phyloP scores from a whole-genome alignment of 495 filamentous ascomycete genomes.

The Penicillium angulare region DNA sequence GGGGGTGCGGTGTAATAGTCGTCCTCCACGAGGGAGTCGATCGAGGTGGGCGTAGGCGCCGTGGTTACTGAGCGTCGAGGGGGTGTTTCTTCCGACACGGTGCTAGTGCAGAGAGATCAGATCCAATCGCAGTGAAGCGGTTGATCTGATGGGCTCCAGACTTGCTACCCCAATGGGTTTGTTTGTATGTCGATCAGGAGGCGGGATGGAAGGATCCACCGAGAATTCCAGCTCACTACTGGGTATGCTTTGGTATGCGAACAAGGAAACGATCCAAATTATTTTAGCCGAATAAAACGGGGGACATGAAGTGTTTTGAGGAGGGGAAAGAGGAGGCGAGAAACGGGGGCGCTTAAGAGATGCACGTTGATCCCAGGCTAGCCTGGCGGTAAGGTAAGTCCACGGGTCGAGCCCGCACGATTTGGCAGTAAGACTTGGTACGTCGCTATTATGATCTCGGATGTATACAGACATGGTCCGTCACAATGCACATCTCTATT shows the following conservation, averaged over 20 bases:
- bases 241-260: not conserved
- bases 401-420: not conserved
- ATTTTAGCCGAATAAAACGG: slow-evolving; percentile 10
- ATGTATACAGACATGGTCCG: too few species aligned
- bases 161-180: slow-evolving; percentile 17
- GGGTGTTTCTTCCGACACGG: slow-evolving; percentile 68
- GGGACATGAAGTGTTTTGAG: slow-evolving; percentile 2
- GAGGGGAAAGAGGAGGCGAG: not conserved
- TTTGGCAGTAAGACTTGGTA: not conserved
- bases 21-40: slow-evolving; percentile 46
- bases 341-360: slow-evolving; percentile 21
- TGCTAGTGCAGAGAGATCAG: slow-evolving; percentile 36
- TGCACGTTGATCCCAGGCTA: not conserved
- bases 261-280: not conserved
- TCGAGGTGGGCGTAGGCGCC: slow-evolving; percentile 56
- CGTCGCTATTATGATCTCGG: not conserved
- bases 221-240: not conserved
- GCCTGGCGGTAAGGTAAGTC: slow-evolving; percentile 7
- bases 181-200: slow-evolving; percentile 33
- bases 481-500: too few species aligned
- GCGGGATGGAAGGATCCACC: slow-evolving; percentile 7
- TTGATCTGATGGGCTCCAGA: slow-evolving; percentile 28
- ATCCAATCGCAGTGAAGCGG: slow-evolving; percentile 18
- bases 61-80: slow-evolving; percentile 61
- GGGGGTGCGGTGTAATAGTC: slow-evolving; percentile 58